Percentiles rank a stretch among this genome's conserved stretches.
These are phyloP conservation scores for Aspergillus alliaceus DNA, from an alignment of 2,329 filamentous ascomycete genomes.

Conservation along the genomic window DNA sequence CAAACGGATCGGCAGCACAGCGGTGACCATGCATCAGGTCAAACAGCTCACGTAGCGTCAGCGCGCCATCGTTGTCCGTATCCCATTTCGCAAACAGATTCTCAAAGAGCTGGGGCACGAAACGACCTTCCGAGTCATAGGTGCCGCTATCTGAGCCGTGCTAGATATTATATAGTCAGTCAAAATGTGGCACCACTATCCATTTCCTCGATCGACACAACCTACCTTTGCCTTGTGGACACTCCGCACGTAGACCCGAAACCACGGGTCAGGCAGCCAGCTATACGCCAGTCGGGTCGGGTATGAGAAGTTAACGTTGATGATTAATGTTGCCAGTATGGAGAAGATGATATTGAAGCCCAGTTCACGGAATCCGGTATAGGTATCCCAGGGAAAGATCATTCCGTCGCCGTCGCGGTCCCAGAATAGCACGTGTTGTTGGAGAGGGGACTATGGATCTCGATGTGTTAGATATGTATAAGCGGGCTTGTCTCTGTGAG, in stretches of 20 bases:
- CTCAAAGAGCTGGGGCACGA: slow-evolving; percentile 49
- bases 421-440: neutral
- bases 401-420: neutral
- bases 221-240: neutral
- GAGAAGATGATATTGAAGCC: slow-evolving; percentile 45
- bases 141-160: slow-evolving; percentile 33
- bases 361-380: slow-evolving; percentile 25
- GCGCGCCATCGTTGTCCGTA: slow-evolving; percentile 10
- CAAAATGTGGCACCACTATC: too few relatives aligned
- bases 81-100: slow-evolving; percentile 51
- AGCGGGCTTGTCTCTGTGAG: neutral
- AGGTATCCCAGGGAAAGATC: neutral
- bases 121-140: slow-evolving; percentile 49
- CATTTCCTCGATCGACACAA: too few relatives aligned
- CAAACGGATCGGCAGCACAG: neutral
- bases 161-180: neutral
- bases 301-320: slow-evolving; percentile 48
- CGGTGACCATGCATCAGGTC: neutral
- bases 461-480: neutral
- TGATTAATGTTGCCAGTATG: slow-evolving; percentile 39
- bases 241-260: neutral
- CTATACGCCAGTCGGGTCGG: slow-evolving; percentile 38
- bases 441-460: neutral
- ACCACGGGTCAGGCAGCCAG: neutral
- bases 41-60: neutral